These are phyloP conservation scores for Leccinum pellstonianum DNA, from an alignment of 768 basidiomycete species.

Conservation along the genomic window DNA sequence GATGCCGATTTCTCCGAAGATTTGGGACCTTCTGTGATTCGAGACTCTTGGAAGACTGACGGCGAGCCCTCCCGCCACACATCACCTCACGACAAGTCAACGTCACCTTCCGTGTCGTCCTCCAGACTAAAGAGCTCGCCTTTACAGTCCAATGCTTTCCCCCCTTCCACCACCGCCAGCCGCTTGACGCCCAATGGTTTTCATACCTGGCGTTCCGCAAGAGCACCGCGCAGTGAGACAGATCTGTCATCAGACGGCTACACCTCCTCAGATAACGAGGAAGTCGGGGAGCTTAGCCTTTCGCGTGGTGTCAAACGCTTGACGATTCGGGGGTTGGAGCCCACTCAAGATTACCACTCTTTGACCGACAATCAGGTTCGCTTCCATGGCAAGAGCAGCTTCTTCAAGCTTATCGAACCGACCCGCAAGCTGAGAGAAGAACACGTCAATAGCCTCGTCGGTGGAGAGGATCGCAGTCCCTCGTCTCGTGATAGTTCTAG, in stretches of 20 bases:
- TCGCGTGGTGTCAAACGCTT: slow-evolving; percentile 39
- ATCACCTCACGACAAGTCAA: slow-evolving; percentile 24
- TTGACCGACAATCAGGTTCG: slow-evolving; percentile 43
- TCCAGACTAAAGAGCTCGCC: slow-evolving; percentile 16
- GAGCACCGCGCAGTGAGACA: slow-evolving; percentile 27
- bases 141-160: slow-evolving; percentile 4
- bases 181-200: slow-evolving; percentile 9
- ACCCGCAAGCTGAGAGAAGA: slow-evolving; percentile 53
- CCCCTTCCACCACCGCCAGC: slow-evolving; percentile 7
- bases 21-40: slow-evolving; percentile 59
- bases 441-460: slow-evolving; percentile 41
- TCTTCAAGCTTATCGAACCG: slow-evolving; percentile 51
- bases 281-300: slow-evolving; percentile 39
- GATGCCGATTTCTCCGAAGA: slow-evolving; percentile 59
- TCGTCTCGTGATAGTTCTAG: slow-evolving; percentile 22
- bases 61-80: slow-evolving; percentile 12
- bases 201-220: slow-evolving; percentile 15
- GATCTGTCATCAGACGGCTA: slow-evolving; percentile 29
- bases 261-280: slow-evolving; percentile 37
- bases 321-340: slow-evolving; percentile 37
- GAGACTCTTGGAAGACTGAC: slow-evolving; percentile 61
- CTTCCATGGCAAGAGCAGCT: slow-evolving; percentile 65
- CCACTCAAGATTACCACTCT: slow-evolving; percentile 34
- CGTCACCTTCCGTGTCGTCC: slow-evolving; percentile 19
- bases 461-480: slow-evolving; percentile 15